Base-by-base conservation (phyloP, 2,329 filamentous ascomycete genomes). In the Zymoseptoria crescenta region DNA sequence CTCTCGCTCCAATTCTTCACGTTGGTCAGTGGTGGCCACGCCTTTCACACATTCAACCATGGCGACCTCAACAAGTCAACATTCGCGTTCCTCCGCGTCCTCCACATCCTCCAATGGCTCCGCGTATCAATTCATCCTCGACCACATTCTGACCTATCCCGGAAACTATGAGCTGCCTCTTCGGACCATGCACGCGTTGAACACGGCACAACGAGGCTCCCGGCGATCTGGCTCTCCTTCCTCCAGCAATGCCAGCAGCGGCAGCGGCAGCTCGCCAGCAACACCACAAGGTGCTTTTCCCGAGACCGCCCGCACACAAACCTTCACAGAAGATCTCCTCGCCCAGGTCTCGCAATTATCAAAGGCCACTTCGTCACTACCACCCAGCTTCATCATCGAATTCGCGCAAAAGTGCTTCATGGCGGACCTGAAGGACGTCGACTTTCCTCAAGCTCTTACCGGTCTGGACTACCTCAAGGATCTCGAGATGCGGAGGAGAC, bases 151-250 rank as follows among this genome's bases (percentile, higher is more conserved):
- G 56, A 79, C 81, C 59, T 84, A 86, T 68, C 83, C 83, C 8
- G 80, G 78, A 66, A 81, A 78, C 65, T 87, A 87, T 68, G 85
- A 87, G 67, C 83, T 87, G 30, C 85, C 85, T 20, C 77, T 87
- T 28, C 81, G 84, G 59, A 86, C 83, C 62, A 87, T 87, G 82
- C 87, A 87, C 74, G 80, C 81, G 27, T 77, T 87, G 70, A 87
- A 87, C 69, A 84, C 81, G 62, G 79, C 81, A 19, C 79, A 83
- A 19, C 79, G 76, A 55, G 73, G 74, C n/a, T 73, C 75, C 45
- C 64, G 57, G 29, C 59, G 60, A n/a, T 52, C 58, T n/a, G 59
- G 56, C 48, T 65, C 73, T 4, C 70, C 74, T 8, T 71, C 70
- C 3, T 72, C 72, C 35, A 70, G 65, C 58, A 64, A 64, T n/a